Conservation (phyloP, 1,284 basidiomycete genomes). For the Vanrija pseudolonga region DNA sequence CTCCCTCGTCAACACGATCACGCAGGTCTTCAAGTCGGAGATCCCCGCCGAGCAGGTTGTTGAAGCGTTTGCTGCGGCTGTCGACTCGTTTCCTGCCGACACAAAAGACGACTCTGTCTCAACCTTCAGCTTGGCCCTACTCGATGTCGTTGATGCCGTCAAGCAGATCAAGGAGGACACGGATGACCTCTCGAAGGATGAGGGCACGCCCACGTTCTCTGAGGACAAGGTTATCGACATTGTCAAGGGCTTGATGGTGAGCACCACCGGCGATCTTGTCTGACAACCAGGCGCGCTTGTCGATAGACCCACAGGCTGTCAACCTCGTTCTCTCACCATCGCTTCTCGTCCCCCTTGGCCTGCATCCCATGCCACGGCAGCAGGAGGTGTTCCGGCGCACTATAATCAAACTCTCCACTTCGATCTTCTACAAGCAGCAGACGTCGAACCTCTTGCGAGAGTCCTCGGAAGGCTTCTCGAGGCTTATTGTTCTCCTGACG, state of each 20-base stretch:
- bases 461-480: slow-evolving; percentile 95
- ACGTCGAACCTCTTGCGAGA: slow-evolving; percentile 97
- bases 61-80: too few species aligned
- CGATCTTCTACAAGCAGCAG: slow-evolving; percentile 80
- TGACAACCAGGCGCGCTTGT: slow-evolving; percentile 2
- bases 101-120: not conserved
- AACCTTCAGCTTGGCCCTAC: slow-evolving; percentile 2
- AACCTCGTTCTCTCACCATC: slow-evolving; percentile 29
- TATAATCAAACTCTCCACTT: slow-evolving; percentile 34
- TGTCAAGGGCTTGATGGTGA: slow-evolving; percentile 8
- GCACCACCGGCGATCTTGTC: not conserved
- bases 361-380: slow-evolving; percentile 32
- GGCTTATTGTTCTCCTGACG: slow-evolving; percentile 75
- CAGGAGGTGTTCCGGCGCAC: slow-evolving; percentile 25
- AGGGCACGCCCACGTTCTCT: not conserved
- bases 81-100: too few species aligned
- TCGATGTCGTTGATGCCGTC: slow-evolving; percentile 15
- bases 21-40: too few species aligned
- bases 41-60: too few species aligned
- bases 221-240: slow-evolving; percentile 2
- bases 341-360: slow-evolving; percentile 20
- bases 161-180: slow-evolving; percentile 13
- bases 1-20: too few species aligned
- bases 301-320: slow-evolving; percentile 21
- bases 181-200: not conserved